These are phyloP conservation scores for Exophiala alcalophila DNA, from an alignment of 2,329 filamentous ascomycete species.

Conservation along the genomic window DNA sequence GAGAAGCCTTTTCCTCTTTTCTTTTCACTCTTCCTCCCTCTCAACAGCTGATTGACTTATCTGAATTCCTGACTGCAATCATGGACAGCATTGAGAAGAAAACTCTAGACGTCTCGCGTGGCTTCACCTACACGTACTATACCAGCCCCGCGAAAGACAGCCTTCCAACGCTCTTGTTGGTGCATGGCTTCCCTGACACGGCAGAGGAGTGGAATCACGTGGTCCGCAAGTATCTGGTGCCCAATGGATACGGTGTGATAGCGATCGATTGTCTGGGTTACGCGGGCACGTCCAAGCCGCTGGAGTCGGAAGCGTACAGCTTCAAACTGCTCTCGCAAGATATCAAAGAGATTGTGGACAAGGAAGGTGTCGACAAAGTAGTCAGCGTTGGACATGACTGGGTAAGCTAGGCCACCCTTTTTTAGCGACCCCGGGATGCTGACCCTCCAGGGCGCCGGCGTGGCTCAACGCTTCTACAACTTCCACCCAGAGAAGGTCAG, in stretches of 20 bases:
- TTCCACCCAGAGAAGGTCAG: slow-evolving; percentile 41
- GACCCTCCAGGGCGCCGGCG: slow-evolving; percentile 39
- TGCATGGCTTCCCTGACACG: slow-evolving; percentile 52
- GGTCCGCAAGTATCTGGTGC: slow-evolving; percentile 41
- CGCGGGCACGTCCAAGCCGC: slow-evolving; percentile 43
- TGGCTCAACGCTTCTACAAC: slow-evolving; percentile 46
- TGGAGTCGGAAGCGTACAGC: slow-evolving; percentile 38
- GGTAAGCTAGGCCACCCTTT: slow-evolving; percentile 6
- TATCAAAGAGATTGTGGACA: slow-evolving; percentile 42
- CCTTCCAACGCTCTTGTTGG: slow-evolving; percentile 39
- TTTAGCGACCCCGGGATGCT: neutral
- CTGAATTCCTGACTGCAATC: neutral
- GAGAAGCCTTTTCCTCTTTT: no score
- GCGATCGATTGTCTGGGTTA: slow-evolving; percentile 42
- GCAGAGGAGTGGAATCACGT: slow-evolving; percentile 44
- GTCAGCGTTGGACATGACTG: slow-evolving; percentile 51
- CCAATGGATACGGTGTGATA: slow-evolving; percentile 41
- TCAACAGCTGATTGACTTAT: neutral
- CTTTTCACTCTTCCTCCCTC: no score
- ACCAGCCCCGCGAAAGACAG: slow-evolving; percentile 28
- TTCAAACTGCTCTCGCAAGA: slow-evolving; percentile 39
- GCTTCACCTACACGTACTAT: slow-evolving; percentile 44
- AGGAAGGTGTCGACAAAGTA: slow-evolving; percentile 37
- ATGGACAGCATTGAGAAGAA: slow-evolving; percentile 19
- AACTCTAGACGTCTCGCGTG: slow-evolving; percentile 16